Base-by-base conservation (phyloP, 2,329 filamentous ascomycete genomes). In the Aschersonia sp. region DNA sequence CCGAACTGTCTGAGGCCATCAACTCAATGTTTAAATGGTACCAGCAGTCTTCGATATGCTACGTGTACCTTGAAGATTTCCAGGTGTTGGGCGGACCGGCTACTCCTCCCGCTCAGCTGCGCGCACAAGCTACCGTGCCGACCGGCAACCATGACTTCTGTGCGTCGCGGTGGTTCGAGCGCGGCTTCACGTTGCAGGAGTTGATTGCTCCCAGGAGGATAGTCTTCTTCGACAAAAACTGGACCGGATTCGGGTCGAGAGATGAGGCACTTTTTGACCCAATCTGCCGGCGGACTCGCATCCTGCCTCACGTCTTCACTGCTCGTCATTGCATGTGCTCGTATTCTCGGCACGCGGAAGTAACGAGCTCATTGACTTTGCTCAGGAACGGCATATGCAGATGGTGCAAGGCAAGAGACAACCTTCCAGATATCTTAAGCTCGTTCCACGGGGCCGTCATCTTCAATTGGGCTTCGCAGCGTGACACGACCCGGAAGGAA, bases 41-140 rank as follows among this genome's bases (percentile, higher is more conserved):
- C 42, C 31, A 50, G n/a, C 49, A 52, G 3, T 49, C 57, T 3
- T 50, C 46, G 20, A 51, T 53, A 31, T 61, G 59, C 45, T 57
- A 57, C 43, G 58, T 53, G 41, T 55, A 55, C 42, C 52, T 61
- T 12, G 47, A 51, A 5, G 58, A 59, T 40, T 45, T 54, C 55
- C 9, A 47, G 51, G 9, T 38, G 43, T 4, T 2, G 3, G 2
- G 38, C 5, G 1, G 41, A 44, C 30, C 42, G 5, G 35, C 20
- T 20, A 20, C 1, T 20, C 20, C 20, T 20, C 20, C 20, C 20
- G 20, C 20, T 20, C 20, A 20, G 20, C 20, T 20, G 20, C 20
- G 20, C 32, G 5, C 40, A 31, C 20, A 9, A 43, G 9, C 28
- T 6, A 3, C n/a, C 31, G 38, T 46, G 3, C n/a, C 29, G 4